phyloP scores from a whole-genome alignment of 345 rosid species.

The rapeseed (Brassica napus) region Da-Ae NC_063441.1:13009001-13009500 shows the following conservation, averaged over 20 bases:
- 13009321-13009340: not conserved
- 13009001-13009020: constrained; percentile 34
- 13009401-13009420: not conserved
- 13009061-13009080: no score
- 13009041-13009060: no score
- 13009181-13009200: constrained; percentile 17
- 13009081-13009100: no score
- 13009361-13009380: constrained; percentile 5
- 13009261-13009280: not conserved
- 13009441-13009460: not conserved
- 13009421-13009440: not conserved
- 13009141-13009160: constrained; percentile 47
- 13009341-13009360: not conserved
- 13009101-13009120: not conserved
- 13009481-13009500: not conserved
- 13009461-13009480: not conserved
- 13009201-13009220: constrained; percentile 27
- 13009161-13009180: constrained; percentile 33
- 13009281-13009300: not conserved
- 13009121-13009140: constrained; percentile 40
- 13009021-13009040: constrained; percentile 27
- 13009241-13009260: not conserved
- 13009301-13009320: not conserved
- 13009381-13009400: not conserved
- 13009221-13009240: constrained; percentile 21